These are phyloP conservation scores for Intubia oerlemansii DNA, from an alignment of 2,329 filamentous ascomycete species.

Conservation along the genomic window DNA sequence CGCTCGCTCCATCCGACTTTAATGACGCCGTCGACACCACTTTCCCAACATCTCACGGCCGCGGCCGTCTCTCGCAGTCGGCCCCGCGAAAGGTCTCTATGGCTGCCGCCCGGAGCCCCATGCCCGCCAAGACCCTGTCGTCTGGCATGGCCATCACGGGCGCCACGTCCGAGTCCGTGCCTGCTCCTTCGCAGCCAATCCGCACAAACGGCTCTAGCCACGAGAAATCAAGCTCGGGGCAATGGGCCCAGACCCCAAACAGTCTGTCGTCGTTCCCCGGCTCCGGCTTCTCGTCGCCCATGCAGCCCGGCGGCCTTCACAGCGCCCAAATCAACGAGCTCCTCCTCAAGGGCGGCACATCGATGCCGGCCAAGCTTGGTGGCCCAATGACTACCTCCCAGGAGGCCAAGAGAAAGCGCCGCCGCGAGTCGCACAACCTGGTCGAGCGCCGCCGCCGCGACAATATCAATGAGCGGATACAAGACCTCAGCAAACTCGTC, in stretches of 20 bases:
- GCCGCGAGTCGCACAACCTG: slow-evolving; percentile 86
- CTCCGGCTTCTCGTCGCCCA: slow-evolving; percentile 72
- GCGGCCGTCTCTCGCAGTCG: slow-evolving; percentile 35
- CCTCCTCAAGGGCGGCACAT: slow-evolving; percentile 69
- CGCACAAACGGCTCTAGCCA: slow-evolving; percentile 44
- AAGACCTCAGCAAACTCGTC: slow-evolving; percentile 85
- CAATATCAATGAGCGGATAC: slow-evolving; percentile 97
- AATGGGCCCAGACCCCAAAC: slow-evolving; percentile 75
- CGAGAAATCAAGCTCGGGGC: slow-evolving; percentile 67
- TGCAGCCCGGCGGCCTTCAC: slow-evolving; percentile 37
- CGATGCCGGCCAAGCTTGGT: slow-evolving; percentile 71
- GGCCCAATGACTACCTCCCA: slow-evolving; percentile 42
- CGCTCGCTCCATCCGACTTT: slow-evolving; percentile 26
- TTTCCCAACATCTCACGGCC: slow-evolving; percentile 34
- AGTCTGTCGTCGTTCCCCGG: slow-evolving; percentile 73
- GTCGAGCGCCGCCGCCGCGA: slow-evolving; percentile 88
- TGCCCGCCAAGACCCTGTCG: slow-evolving; percentile 63
- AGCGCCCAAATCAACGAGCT: slow-evolving; percentile 73
- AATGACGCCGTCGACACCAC: slow-evolving; percentile 25
- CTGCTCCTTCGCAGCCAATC: slow-evolving; percentile 48
- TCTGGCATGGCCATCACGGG: slow-evolving; percentile 54
- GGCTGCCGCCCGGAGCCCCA: slow-evolving; percentile 54
- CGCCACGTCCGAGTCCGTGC: slow-evolving; percentile 45
- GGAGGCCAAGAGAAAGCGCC: slow-evolving; percentile 79
- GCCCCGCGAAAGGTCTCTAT: slow-evolving; percentile 56